phyloP scores from a whole-genome alignment of 805 yeast species.

The Candida hispaniensis region DNA sequence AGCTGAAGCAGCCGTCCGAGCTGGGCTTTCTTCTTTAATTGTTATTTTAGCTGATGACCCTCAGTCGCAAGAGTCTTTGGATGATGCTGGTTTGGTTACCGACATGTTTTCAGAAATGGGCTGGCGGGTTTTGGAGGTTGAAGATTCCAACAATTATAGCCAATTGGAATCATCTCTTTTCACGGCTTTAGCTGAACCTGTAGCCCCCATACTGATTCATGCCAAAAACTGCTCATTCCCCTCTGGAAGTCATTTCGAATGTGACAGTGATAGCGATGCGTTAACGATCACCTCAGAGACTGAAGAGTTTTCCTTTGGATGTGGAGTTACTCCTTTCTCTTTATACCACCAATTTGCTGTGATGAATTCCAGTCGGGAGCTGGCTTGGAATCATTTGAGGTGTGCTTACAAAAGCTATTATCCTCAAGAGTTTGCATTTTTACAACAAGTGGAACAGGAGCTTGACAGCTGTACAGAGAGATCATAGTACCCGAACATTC shows the following conservation, averaged over 20 bases:
- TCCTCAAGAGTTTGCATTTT: constrained; percentile 5
- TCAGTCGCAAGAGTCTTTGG: no score
- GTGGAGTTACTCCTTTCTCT: constrained; percentile 2
- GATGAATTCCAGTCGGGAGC: constrained; percentile 10
- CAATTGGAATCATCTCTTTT: constrained; percentile 3
- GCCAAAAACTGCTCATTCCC: no score
- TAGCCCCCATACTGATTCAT: constrained; percentile 6
- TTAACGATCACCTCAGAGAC: no score
- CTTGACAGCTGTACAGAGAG: no score
- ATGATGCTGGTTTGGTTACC: no score
- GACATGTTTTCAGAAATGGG: constrained; percentile 5
- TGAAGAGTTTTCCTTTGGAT: no score
- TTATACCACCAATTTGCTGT: constrained; percentile 7
- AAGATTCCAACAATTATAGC: constrained; percentile 3
- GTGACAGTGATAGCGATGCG: no score
- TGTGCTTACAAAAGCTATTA: constrained; percentile 9
- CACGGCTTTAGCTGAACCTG: constrained; percentile 10
- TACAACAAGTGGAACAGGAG: constrained; percentile 7
- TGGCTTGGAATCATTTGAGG: constrained; percentile 14
- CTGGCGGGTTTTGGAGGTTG: constrained; percentile 13
- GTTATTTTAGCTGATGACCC: constrained; percentile 4
- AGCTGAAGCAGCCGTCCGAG: constrained; percentile 10
- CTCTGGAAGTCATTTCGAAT: no score
- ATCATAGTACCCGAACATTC: no score
- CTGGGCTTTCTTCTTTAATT: constrained; percentile 4